Conservation (phyloP, 345 rosid species). For the Geranium rotundifolium region DNA sequence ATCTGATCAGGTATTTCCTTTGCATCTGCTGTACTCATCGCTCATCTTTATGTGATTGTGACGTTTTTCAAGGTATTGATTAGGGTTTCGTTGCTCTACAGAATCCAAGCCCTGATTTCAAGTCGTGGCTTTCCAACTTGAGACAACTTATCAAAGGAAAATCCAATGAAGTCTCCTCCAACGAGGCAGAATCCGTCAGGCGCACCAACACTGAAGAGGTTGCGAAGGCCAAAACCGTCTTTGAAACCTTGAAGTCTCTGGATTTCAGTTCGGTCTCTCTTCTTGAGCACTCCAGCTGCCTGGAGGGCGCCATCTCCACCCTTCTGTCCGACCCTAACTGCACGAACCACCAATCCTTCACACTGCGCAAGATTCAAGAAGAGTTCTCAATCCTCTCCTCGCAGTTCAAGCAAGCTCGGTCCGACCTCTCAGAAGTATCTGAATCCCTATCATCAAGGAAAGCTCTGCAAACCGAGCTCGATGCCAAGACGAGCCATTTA, state of each 20-base stretch:
- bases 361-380: conserved; percentile 10
- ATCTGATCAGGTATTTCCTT: too few relatives aligned
- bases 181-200: conserved; percentile 13
- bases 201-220: conserved; percentile 10
- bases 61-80: too few relatives aligned
- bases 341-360: conserved; percentile 2
- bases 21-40: too few relatives aligned
- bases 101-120: conserved; percentile 7
- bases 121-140: conserved; percentile 13
- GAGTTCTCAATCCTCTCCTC: conserved; percentile 14
- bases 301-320: conserved; percentile 12
- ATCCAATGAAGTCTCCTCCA: conserved; percentile 14
- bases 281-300: conserved; percentile 4
- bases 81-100: background rate
- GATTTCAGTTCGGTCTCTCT: conserved; percentile 14
- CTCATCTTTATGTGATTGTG: too few relatives aligned
- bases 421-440: conserved; percentile 9
- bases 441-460: conserved; percentile 8
- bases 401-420: conserved; percentile 11
- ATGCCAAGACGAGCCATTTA: conserved; percentile 6
- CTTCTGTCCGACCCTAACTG: conserved; percentile 11
- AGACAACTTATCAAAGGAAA: conserved; percentile 17
- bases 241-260: conserved; percentile 16
- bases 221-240: conserved; percentile 11
- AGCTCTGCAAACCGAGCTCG: conserved; percentile 12